phyloP scores from a whole-genome alignment of 1,139 yeast genomes.

The Pichia sp. region DNA sequence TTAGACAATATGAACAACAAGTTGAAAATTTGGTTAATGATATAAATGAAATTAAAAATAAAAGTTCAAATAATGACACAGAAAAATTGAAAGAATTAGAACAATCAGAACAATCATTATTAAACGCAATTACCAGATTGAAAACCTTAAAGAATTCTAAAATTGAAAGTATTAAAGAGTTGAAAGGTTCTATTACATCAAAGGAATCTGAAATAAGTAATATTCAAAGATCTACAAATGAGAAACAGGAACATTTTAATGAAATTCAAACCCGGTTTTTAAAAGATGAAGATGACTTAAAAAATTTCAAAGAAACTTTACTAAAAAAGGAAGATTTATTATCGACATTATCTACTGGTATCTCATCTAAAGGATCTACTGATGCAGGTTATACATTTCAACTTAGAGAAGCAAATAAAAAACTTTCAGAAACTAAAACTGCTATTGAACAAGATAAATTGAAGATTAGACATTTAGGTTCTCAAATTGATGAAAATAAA shows the following conservation, averaged over 20 bases:
- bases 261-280: conserved; percentile 36
- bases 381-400: conserved; percentile 81
- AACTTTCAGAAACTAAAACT: conserved; percentile 49
- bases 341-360: conserved; percentile 83
- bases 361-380: conserved; percentile 73
- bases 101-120: conserved; percentile 45
- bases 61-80: conserved; percentile 57
- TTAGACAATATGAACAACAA: conserved; percentile 33
- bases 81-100: conserved; percentile 60
- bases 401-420: conserved; percentile 57
- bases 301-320: conserved; percentile 42
- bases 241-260: conserved; percentile 22
- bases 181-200: conserved; percentile 7
- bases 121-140: conserved; percentile 65
- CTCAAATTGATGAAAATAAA: conserved; percentile 47
- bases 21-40: conserved; percentile 57
- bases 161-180: conserved; percentile 30
- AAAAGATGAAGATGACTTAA: conserved; percentile 38
- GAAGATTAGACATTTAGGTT: conserved; percentile 50
- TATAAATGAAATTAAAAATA: conserved; percentile 46
- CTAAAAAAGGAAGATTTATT: conserved; percentile 70
- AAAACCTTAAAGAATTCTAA: conserved; percentile 58
- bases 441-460: conserved; percentile 55
- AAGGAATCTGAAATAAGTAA: conserved; percentile 19
- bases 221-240: conserved; percentile 18